Evolutionary conservation across 495 filamentous ascomycete genomes (phyloP), one percentile per base, ranked within the genome.

Genomic region (Aspergillus egyptiacus): DNA sequence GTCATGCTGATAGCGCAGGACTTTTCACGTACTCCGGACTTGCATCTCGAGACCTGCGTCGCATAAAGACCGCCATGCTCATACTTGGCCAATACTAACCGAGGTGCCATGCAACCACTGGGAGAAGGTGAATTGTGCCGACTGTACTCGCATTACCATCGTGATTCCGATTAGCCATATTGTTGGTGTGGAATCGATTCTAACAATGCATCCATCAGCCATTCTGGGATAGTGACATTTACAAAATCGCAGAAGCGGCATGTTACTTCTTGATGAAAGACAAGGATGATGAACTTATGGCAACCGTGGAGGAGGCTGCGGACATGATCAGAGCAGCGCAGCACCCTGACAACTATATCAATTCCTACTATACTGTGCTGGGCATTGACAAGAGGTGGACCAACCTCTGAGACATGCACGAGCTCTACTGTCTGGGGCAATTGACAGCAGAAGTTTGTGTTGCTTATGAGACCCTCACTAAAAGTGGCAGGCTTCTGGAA

Each of bases 221-320:
- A 9, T 38, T 59, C 48, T 82, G 76, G 77, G 79, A 82, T 50
- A 78, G 74, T 23, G 79, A 82, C 58, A 64, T 82, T 10, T 76
- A 72, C 5, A 81, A 82, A 56, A 80, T 76, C 74, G 75, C 81
- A 33, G 79, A 82, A 60, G 76, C 74, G 5, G 78, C 79, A 2
- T 80, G 74, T 50, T 81, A 81, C 36, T 68, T 81, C 45, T 60
- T 79, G 8, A 50, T 51, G n/a, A 65, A 73, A 44, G 48, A 72
- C 7, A 60, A 73, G 15, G 63, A 73, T 48, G 56, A 52, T 0
- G 70, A 72, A 41, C 62, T 82, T 32, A 72, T 78, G 46, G 63
- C 53, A 0, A 76, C 77, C 6, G 72, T 83, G 5, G 56, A 69
- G 22, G 77, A 83, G 50, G 57, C 80, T 36, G 77, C 76, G 9